Percentiles rank a stretch among this genome's conserved stretches.
Conservation (phyloP, 257 asterid genomes). For the Rhazya stricta region DNA sequence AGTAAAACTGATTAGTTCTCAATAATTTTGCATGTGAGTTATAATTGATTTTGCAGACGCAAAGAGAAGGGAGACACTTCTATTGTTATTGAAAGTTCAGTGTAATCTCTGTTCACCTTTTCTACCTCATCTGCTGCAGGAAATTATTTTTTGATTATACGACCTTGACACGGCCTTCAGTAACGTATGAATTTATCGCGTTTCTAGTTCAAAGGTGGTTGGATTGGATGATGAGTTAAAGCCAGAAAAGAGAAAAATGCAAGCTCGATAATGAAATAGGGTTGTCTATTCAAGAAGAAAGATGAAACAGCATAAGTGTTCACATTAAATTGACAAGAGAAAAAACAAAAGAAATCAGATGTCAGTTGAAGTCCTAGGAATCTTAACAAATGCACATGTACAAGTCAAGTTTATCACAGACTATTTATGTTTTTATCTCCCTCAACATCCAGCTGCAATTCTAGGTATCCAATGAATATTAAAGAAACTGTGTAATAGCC, state of each 20-base stretch:
- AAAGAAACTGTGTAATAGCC: neutral
- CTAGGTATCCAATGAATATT: neutral
- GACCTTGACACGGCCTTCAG: neutral
- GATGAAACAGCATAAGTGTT: neutral
- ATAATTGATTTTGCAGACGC: neutral
- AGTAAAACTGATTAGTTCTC: neutral
- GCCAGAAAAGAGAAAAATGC: neutral
- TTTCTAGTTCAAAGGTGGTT: neutral
- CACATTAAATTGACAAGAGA: neutral
- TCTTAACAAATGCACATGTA: neutral
- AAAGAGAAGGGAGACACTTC: neutral
- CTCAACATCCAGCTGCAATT: neutral
- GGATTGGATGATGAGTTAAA: neutral
- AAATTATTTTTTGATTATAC: neutral
- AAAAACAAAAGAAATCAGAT: neutral
- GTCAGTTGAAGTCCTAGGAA: neutral
- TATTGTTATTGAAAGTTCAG: neutral
- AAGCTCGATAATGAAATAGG: neutral
- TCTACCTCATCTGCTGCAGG: conserved; percentile 1
- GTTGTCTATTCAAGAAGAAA: neutral
- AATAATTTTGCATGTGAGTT: neutral
- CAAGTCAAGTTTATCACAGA: neutral
- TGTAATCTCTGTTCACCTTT: neutral
- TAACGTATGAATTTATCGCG: neutral
- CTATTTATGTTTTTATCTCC: neutral